These are phyloP conservation scores for Dimocarpus longan DNA, from an alignment of 345 rosid genomes.

Conservation along the genomic window DNA sequence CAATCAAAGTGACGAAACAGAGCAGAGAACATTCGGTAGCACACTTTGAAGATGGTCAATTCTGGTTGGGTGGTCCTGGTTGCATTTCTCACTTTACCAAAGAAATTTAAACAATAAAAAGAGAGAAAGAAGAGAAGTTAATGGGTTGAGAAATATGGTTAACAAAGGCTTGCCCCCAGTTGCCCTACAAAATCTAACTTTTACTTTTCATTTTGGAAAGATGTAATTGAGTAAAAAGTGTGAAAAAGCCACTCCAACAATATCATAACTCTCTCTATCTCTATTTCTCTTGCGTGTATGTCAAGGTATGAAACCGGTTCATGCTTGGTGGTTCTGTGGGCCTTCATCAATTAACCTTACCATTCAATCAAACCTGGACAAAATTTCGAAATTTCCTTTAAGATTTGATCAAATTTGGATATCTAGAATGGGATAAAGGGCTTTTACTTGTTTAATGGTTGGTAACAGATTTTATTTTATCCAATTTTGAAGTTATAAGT, in stretches of 20 bases:
- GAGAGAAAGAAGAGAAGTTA: constrained; percentile 4
- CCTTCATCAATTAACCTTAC: constrained; percentile 11
- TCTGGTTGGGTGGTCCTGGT: not conserved
- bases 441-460: too few relatives aligned
- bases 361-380: not conserved
- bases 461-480: too few relatives aligned
- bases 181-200: constrained; percentile 38
- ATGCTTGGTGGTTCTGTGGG: constrained; percentile 27
- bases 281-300: constrained; percentile 21
- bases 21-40: constrained; percentile 15
- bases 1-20: constrained; percentile 8
- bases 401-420: too few relatives aligned
- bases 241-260: not conserved
- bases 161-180: not conserved
- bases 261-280: not conserved
- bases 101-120: not conserved
- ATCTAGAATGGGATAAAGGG: too few relatives aligned
- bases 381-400: too few relatives aligned
- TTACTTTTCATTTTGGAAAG: constrained; percentile 26
- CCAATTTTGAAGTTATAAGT: too few relatives aligned
- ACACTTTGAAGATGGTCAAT: constrained; percentile 22
- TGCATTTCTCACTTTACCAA: constrained; percentile 25
- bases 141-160: constrained; percentile 16
- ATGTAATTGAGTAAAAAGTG: constrained; percentile 27
- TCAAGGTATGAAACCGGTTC: constrained; percentile 22